These are phyloP conservation scores for Cubamyces sp. DNA, from an alignment of 768 basidiomycete species.

Conservation along the genomic window DNA sequence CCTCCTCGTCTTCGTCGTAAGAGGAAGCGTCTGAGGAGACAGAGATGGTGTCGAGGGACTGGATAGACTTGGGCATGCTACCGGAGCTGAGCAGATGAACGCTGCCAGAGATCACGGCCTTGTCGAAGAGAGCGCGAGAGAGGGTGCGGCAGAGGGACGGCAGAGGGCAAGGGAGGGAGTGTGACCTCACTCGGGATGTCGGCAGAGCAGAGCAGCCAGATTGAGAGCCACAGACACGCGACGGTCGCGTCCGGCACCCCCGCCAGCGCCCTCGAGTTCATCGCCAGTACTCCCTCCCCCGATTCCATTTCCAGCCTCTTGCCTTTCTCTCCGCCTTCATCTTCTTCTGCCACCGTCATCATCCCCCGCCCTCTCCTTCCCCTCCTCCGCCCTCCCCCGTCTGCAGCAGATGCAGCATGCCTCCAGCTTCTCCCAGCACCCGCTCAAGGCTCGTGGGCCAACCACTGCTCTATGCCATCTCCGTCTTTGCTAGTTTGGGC, in stretches of 20 bases:
- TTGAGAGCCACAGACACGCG: conserved; percentile 23
- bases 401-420: conserved; percentile 58
- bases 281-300: background rate
- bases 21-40: conserved; percentile 50
- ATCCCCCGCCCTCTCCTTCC: conserved; percentile 10
- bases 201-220: conserved; percentile 16
- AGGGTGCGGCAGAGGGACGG: background rate
- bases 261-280: conserved; percentile 2
- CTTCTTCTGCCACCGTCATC: conserved; percentile 13
- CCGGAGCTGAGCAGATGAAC: background rate
- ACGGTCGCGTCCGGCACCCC: conserved; percentile 8
- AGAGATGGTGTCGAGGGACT: conserved; percentile 63
- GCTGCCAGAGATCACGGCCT: background rate
- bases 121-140: background rate
- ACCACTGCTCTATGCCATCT: conserved; percentile 77
- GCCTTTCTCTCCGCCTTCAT: conserved; percentile 7
- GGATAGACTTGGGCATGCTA: conserved; percentile 63
- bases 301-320: conserved; percentile 7
- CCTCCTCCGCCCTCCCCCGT: conserved; percentile 4
- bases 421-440: conserved; percentile 34
- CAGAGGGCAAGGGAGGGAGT: background rate
- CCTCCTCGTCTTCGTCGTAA: conserved; percentile 68
- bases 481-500: conserved; percentile 80
- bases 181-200: conserved; percentile 18
- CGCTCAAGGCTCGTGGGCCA: conserved; percentile 72